A percentile compares a stretch with the other conserved stretches of the same genome.
phyloP scores from a whole-genome alignment of 164 flowering plant genomes.

The Magnolia sinica region DNA sequence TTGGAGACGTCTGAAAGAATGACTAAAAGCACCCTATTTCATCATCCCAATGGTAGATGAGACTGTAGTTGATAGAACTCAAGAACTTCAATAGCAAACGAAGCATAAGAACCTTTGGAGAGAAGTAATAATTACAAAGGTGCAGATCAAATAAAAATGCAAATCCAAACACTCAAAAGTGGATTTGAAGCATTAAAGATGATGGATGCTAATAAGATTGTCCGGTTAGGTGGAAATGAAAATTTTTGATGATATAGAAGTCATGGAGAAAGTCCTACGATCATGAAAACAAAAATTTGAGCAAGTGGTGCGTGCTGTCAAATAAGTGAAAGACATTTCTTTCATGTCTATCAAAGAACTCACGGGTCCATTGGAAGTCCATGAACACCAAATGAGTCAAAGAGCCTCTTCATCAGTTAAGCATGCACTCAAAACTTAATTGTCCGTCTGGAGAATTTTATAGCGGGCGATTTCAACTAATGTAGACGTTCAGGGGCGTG shows the following conservation, averaged over 20 bases:
- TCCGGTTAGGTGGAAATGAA: neutral
- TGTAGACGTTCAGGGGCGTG: no score
- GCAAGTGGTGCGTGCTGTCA: neutral
- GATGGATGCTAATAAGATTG: neutral
- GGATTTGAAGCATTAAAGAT: neutral
- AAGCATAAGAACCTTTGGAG: neutral
- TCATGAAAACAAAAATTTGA: neutral
- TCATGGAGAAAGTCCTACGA: neutral
- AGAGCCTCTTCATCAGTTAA: neutral
- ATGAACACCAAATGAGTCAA: neutral
- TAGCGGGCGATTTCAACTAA: no score
- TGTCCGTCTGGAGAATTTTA: no score
- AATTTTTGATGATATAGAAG: neutral
- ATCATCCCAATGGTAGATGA: neutral
- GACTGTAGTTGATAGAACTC: neutral
- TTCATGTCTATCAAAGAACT: neutral
- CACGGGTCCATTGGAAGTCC: neutral
- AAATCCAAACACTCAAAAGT: neutral
- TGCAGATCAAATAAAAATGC: neutral
- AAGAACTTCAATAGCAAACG: neutral
- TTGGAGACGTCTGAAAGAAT: neutral
- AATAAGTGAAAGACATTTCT: neutral
- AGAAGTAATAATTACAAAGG: neutral
- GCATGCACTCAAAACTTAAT: neutral
- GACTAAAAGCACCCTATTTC: neutral